Evolutionary conservation across 495 filamentous ascomycete species (phyloP).

Genomic region (Talaromyces proteolyticus): DNA sequence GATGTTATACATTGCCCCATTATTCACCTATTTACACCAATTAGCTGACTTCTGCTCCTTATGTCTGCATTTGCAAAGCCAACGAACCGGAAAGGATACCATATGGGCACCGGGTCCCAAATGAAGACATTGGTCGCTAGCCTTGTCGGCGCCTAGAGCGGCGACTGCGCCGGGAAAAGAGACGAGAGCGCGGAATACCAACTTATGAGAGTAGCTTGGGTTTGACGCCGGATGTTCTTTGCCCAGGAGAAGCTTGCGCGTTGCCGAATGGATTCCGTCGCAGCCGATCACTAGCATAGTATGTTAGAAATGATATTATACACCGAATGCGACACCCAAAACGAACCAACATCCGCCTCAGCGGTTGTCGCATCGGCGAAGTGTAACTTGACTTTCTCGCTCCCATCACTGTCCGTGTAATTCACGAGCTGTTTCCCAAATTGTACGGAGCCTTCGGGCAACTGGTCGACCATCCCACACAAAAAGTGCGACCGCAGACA

Average conservation of each 20-base stretch:
- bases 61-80: background rate
- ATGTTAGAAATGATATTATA: constrained; percentile 22
- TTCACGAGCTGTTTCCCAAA: constrained; percentile 11
- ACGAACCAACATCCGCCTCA: constrained; percentile 40
- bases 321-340: background rate
- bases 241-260: constrained; percentile 32
- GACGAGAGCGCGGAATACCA: constrained; percentile 37
- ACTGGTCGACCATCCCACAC: constrained; percentile 44
- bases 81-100: constrained; percentile 11
- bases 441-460: constrained; percentile 37
- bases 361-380: constrained; percentile 51
- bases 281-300: constrained; percentile 32
- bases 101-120: constrained; percentile 13
- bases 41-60: background rate
- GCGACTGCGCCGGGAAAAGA: constrained; percentile 9
- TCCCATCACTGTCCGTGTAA: constrained; percentile 14
- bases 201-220: constrained; percentile 34
- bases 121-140: constrained; percentile 5
- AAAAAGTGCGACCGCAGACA: constrained; percentile 53
- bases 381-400: constrained; percentile 29
- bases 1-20: constrained; percentile 19
- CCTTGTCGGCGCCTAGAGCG: constrained; percentile 7
- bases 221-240: constrained; percentile 26
- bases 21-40: background rate
- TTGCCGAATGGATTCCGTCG: constrained; percentile 39